Percentiles rank a stretch among this genome's conserved stretches.
Evolutionary conservation across 164 flowering plant species (phyloP).

Genomic region (Cinnamomum chago): DNA sequence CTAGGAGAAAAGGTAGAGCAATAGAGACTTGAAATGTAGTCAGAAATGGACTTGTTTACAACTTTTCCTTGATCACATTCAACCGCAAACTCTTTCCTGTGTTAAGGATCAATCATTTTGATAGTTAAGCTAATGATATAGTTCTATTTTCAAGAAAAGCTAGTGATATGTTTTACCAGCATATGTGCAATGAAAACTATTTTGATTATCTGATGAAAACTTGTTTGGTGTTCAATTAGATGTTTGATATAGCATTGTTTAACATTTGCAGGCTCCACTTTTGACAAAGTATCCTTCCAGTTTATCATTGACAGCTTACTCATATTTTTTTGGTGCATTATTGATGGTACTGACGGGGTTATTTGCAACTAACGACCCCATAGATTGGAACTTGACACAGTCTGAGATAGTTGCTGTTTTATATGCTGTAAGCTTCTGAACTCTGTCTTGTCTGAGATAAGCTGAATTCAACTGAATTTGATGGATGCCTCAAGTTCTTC

Average conservation of each 20-base stretch:
- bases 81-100: neutral
- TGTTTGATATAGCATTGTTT: neutral
- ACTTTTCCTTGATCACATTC: neutral
- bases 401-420: slow-evolving; percentile 76
- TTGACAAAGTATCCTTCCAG: slow-evolving; percentile 78
- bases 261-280: slow-evolving; percentile 72
- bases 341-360: slow-evolving; percentile 71
- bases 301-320: slow-evolving; percentile 88
- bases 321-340: slow-evolving; percentile 78
- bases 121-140: neutral
- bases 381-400: slow-evolving; percentile 69
- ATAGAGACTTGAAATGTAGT: no score
- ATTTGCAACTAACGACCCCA: slow-evolving; percentile 46
- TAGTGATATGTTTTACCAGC: neutral
- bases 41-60: neutral
- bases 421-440: slow-evolving; percentile 72
- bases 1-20: no score
- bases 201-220: neutral
- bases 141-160: neutral
- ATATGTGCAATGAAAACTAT: neutral
- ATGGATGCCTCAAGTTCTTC: no score
- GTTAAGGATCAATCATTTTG: neutral
- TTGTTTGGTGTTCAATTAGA: neutral
- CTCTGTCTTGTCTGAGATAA: neutral
- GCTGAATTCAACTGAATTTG: no score